A percentile compares a stretch with the other conserved stretches of the same genome.
Conservation (phyloP, 257 asterid genomes). For the Solanum arcanum region DNA sequence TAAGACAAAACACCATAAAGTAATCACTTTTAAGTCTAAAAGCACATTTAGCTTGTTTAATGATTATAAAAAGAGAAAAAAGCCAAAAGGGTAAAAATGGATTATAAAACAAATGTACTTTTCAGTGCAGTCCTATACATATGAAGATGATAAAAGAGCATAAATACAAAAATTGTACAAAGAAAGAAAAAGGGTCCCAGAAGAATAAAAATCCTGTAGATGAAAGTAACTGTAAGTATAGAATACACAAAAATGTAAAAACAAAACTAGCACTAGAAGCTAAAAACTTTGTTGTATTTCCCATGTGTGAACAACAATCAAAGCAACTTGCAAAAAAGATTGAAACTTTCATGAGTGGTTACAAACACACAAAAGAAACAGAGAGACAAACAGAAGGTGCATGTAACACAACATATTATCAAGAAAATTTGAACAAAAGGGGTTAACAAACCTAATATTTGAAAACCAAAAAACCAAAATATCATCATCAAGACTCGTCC, state of each 20-base stretch:
- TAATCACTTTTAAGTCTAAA: background rate
- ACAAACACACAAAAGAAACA: background rate
- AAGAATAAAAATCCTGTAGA: slow-evolving; percentile 23
- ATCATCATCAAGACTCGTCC: background rate
- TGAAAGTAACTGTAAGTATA: slow-evolving; percentile 35
- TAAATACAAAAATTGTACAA: slow-evolving; percentile 5
- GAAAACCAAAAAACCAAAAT: background rate
- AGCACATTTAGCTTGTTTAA: background rate
- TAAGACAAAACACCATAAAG: background rate
- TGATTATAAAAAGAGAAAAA: background rate
- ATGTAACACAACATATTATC: background rate
- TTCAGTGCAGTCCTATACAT: background rate
- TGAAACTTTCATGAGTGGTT: background rate
- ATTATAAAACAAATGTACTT: background rate
- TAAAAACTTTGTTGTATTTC: background rate
- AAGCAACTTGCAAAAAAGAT: background rate
- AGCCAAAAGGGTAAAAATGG: background rate
- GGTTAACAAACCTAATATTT: background rate
- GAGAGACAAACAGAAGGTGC: background rate
- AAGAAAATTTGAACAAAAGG: background rate
- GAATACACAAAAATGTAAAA: background rate
- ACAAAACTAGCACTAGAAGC: background rate
- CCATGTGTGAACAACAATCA: background rate
- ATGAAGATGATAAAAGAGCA: background rate
- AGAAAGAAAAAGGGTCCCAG: background rate